These are phyloP conservation scores for Wickerhamiella kurtzmanii DNA, from an alignment of 805 yeast species.

Conservation along the genomic window DNA sequence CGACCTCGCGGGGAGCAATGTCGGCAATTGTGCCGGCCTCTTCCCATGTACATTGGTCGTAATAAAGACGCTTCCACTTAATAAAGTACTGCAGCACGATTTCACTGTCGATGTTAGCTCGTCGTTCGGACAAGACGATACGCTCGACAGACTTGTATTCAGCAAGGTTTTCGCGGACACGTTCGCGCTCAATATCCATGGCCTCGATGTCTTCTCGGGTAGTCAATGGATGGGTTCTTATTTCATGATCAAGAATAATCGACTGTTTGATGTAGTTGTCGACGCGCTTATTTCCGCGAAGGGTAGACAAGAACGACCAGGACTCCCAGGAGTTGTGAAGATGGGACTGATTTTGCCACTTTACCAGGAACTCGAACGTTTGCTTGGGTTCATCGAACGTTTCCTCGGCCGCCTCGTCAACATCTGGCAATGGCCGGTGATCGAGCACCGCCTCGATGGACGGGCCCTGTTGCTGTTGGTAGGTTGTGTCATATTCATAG, in stretches of 20 bases:
- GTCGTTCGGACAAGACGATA: slow-evolving; percentile 72
- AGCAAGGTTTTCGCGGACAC: slow-evolving; percentile 66
- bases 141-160: slow-evolving; percentile 83
- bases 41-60: slow-evolving; percentile 97
- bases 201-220: slow-evolving; percentile 88
- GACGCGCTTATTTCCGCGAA: slow-evolving; percentile 69
- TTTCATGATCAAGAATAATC: slow-evolving; percentile 58
- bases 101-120: slow-evolving; percentile 37
- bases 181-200: slow-evolving; percentile 81
- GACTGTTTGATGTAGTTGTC: slow-evolving; percentile 80
- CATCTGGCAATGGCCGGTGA: slow-evolving; percentile 32
- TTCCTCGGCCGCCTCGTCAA: slow-evolving; percentile 20
- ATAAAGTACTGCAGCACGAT: slow-evolving; percentile 68
- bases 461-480: slow-evolving; percentile 9
- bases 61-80: slow-evolving; percentile 86
- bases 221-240: slow-evolving; percentile 65
- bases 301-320: slow-evolving; percentile 33
- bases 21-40: slow-evolving; percentile 75
- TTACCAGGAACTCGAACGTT: slow-evolving; percentile 46
- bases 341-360: slow-evolving; percentile 83
- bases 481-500: slow-evolving; percentile 5
- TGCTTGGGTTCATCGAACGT: slow-evolving; percentile 39
- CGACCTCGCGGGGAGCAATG: slow-evolving; percentile 71
- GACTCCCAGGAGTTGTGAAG: slow-evolving; percentile 91
- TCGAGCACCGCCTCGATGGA: slow-evolving; percentile 42